Evolutionary conservation across 306 rosid species (phyloP), one percentile per base, ranked within the genome.

Genomic region (Citrullus amarus): DNA sequence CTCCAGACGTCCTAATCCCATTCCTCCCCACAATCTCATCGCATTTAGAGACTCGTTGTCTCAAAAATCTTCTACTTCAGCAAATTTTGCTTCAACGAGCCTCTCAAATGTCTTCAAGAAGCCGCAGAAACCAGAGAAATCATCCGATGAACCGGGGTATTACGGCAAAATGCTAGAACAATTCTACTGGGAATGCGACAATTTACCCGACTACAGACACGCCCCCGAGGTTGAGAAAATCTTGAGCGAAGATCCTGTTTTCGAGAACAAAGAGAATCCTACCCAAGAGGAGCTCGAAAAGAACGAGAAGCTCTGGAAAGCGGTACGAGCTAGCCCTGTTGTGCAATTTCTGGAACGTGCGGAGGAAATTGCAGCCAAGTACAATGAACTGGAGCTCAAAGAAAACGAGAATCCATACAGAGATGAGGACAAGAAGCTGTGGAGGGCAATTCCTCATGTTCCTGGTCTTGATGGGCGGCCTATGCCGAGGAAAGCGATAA

Each of bases 391-490:
- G 70, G 96, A 92, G 87, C 77, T 92, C 25, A 65, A 83, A 79
- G 89, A 86, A 78, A 95, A 95, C 60, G 93, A 84, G 62, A 82
- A 51, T 6, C 97, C 98, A 1, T 86, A 81, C 79, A 87, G 80
- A 10, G 46, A 13, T 2, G 97, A 91, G 79, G 98, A 95, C 66
- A 75, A 72, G 83, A 83, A 91, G 57, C 75, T 86, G 9, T 95
- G 98, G 98, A 86, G 82, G 81, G 77, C 86, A 0, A 8, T 92
- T 79, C 98, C 98, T 0, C 68, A 88, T 68, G 92, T 95, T 0
- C 78, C 75, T 43, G 97, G 98, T 66, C 88, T 79, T 61, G 98
- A 95, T 73, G 97, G 98, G 0, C 50, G 92, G 79, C 98, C 97
- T 4, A 90, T 92, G 96, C 97, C 97, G 22, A 83, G 98, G 80